Conservation (phyloP, 2,329 filamentous ascomycete genomes). For the Penicillium freii region DNA sequence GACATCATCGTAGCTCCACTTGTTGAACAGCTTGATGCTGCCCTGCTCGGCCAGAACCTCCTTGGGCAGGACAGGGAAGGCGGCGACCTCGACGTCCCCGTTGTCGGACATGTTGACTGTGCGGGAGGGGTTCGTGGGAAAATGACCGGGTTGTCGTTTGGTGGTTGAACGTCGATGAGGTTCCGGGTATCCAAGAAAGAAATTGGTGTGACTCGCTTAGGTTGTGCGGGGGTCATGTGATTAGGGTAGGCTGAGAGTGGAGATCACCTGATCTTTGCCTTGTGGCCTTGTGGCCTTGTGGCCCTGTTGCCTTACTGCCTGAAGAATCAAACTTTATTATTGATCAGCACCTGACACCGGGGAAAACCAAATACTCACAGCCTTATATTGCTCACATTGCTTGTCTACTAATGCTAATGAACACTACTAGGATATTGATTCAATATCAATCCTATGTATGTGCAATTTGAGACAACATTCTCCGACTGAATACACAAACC, state of each 20-base stretch:
- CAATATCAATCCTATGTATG: not conserved
- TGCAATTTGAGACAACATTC: not conserved
- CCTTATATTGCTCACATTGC: not conserved
- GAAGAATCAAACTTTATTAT: not conserved
- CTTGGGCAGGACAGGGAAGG: slow-evolving; percentile 82
- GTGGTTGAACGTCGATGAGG: slow-evolving; percentile 40
- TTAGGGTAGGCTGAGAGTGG: slow-evolving; percentile 29
- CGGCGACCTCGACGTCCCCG: slow-evolving; percentile 88
- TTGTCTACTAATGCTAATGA: not conserved
- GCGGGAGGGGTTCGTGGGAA: slow-evolving; percentile 41
- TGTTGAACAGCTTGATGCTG: slow-evolving; percentile 96
- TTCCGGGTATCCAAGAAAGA: slow-evolving; percentile 33
- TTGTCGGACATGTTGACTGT: slow-evolving; percentile 80
- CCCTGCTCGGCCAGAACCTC: slow-evolving; percentile 86
- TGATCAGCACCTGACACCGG: not conserved
- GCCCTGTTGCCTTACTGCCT: not conserved
- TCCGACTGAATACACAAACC: not conserved
- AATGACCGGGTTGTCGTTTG: slow-evolving; percentile 41
- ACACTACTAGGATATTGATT: not conserved
- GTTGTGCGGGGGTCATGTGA: slow-evolving; percentile 34
- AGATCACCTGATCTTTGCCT: slow-evolving; percentile 25
- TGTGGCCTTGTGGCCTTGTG: slow-evolving; percentile 19
- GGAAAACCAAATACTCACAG: not conserved
- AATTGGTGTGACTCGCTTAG: slow-evolving; percentile 46
- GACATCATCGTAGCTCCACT: slow-evolving; percentile 98